phyloP scores from a whole-genome alignment of 2,329 filamentous ascomycete species.

The Diplodia corticola region DNA sequence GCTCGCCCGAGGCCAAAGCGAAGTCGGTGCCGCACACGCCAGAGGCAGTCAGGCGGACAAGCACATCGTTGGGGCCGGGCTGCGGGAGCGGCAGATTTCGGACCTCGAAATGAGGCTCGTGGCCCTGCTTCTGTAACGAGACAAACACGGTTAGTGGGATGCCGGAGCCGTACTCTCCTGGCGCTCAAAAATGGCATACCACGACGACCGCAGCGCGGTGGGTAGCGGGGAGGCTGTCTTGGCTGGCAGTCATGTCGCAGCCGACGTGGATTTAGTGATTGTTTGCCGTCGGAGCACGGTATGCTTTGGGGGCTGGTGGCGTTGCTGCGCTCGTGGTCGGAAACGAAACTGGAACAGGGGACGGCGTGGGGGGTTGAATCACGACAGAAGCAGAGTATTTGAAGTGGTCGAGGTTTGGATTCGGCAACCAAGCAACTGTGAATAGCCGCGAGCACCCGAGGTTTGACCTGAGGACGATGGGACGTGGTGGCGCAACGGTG shows the following conservation, averaged over 20 bases:
- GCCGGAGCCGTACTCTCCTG: too few species aligned
- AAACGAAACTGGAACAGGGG: constrained; percentile 11
- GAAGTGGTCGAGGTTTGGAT: not conserved
- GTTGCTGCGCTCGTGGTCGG: not conserved
- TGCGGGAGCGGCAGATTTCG: constrained; percentile 50
- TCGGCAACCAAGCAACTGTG: not conserved
- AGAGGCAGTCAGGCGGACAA: constrained; percentile 59
- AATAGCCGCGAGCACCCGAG: constrained; percentile 12
- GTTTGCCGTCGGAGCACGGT: not conserved
- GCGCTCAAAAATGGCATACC: not conserved
- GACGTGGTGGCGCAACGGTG: not conserved
- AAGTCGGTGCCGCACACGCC: constrained; percentile 60
- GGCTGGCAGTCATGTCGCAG: not conserved
- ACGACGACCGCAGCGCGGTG: constrained; percentile 20
- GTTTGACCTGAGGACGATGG: not conserved
- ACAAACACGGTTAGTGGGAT: not conserved
- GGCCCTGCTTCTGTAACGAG: constrained; percentile 38
- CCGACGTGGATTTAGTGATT: not conserved
- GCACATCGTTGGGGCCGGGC: constrained; percentile 54
- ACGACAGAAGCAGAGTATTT: not conserved
- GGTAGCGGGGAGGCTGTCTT: not conserved
- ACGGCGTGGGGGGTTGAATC: not conserved
- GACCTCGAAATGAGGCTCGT: constrained; percentile 51
- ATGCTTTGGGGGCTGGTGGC: not conserved
- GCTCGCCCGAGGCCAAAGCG: constrained; percentile 58